These are phyloP conservation scores for Suillus hirtellus DNA, from an alignment of 768 basidiomycete species.

Conservation along the genomic window DNA sequence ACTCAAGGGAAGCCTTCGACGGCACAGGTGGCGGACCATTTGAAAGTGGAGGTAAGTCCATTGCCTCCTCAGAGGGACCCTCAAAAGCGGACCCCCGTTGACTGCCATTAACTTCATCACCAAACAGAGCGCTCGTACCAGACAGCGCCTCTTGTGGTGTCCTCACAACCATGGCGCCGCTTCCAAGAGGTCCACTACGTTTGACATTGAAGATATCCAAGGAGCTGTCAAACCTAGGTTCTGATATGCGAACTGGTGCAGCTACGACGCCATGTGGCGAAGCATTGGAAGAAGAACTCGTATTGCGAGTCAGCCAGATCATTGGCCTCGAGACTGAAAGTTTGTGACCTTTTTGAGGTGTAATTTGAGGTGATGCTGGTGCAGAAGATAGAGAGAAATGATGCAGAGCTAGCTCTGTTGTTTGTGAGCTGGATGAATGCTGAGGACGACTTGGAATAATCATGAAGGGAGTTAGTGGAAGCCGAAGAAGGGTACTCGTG, in stretches of 20 bases:
- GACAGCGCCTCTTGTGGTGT: conserved; percentile 79
- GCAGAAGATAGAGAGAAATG: conserved; percentile 16
- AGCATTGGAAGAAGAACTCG: conserved; percentile 31
- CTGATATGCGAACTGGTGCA: conserved; percentile 43
- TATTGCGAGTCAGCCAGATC: conserved; percentile 43
- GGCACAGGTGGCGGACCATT: conserved; percentile 60
- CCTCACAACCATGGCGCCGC: conserved; percentile 72
- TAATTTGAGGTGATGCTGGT: conserved; percentile 31
- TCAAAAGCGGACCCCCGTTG: conserved; percentile 14
- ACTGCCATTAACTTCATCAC: conserved; percentile 17
- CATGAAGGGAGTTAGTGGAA: conserved; percentile 18
- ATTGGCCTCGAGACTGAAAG: conserved; percentile 43
- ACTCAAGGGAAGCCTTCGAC: not conserved
- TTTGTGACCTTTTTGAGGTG: conserved; percentile 32
- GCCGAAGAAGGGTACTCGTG: conserved; percentile 3
- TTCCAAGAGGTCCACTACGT: conserved; percentile 57
- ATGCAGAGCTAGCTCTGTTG: conserved; percentile 31
- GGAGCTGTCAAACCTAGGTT: conserved; percentile 39
- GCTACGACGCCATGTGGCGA: conserved; percentile 24
- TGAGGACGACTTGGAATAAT: conserved; percentile 25
- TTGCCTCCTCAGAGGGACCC: conserved; percentile 19
- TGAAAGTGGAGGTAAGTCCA: conserved; percentile 32
- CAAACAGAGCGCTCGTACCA: conserved; percentile 22
- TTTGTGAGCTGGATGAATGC: conserved; percentile 19
- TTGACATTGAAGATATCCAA: conserved; percentile 30